Evolutionary conservation across 768 basidiomycete genomes (phyloP), one percentile per base, ranked within the genome.

Genomic region (Asterophora parasitica): DNA sequence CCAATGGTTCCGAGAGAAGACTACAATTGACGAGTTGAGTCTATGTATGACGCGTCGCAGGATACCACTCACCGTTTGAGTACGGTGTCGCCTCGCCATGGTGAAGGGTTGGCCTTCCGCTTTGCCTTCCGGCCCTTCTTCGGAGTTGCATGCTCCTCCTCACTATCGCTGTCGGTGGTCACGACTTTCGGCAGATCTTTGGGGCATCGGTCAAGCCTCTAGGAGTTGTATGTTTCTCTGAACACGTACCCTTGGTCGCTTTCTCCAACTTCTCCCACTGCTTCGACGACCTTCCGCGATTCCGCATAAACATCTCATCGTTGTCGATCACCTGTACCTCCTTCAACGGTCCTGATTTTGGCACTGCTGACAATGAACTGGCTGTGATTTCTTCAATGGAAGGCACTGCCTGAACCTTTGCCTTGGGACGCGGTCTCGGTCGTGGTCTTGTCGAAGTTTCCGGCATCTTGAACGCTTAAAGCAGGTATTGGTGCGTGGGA

Each of bases 291-390:
- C 85, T 71, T 49, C 75, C 75, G 36, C 66, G 70, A 60, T 88
- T 91, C 42, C 77, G 77, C 57, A 88, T 76, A 55, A 89, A 90
- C 62, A 79, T 69, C 12, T 77, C 79, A 61, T 90, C 86, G 42
- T 78, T 79, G 48, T 88, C 83, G 9, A 76, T 61, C 16, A 69
- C 64, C 40, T 66, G 63, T 42, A 49, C 48, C 37, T 43, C 48
- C 40, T 40, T 60, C 28, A 45, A 44, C 28, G 48, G 49, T 7
- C 44, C 48, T 7, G 55, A 43, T 23, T 4, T 5, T 5, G 9
- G 7, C 9, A 23, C 19, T 23, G 56, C 49, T 33, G 56, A 48
- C 8, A 65, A 52, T 23, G 62, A 58, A 6, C 32, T 53, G 7
- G 61, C 42, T 32, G 54, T 44, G 44, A 51, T 38, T 28, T 44